These are phyloP conservation scores for Corchorus olitorius DNA, from an alignment of 345 rosid genomes.

Conservation along the genomic window DNA sequence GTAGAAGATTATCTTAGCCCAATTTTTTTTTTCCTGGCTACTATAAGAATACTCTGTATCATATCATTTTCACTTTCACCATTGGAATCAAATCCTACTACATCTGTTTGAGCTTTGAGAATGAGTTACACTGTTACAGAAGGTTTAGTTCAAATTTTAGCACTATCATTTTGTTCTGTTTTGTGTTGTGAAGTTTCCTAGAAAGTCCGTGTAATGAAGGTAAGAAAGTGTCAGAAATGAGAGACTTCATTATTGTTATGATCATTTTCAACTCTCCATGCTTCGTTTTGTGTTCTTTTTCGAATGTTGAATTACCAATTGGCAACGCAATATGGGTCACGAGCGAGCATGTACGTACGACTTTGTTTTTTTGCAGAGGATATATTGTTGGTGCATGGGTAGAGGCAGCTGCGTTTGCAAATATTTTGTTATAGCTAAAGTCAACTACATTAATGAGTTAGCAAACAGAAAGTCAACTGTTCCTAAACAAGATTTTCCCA, in stretches of 20 bases:
- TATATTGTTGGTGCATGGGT: no score
- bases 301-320: no score
- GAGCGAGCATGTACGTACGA: no score
- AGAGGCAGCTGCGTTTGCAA: no score
- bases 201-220: neutral
- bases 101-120: neutral
- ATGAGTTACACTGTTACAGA: neutral
- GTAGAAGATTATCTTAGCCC: neutral
- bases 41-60: neutral
- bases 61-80: neutral
- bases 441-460: no score
- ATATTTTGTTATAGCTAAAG: no score
- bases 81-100: neutral
- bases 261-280: neutral
- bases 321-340: no score
- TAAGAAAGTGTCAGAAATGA: neutral
- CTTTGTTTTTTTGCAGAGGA: no score
- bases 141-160: neutral
- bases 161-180: neutral
- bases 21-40: neutral
- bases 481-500: no score
- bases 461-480: no score
- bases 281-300: neutral
- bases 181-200: neutral
- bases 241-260: neutral